phyloP scores from a whole-genome alignment of 345 rosid species.

The Odontarrhena argentea region DNA sequence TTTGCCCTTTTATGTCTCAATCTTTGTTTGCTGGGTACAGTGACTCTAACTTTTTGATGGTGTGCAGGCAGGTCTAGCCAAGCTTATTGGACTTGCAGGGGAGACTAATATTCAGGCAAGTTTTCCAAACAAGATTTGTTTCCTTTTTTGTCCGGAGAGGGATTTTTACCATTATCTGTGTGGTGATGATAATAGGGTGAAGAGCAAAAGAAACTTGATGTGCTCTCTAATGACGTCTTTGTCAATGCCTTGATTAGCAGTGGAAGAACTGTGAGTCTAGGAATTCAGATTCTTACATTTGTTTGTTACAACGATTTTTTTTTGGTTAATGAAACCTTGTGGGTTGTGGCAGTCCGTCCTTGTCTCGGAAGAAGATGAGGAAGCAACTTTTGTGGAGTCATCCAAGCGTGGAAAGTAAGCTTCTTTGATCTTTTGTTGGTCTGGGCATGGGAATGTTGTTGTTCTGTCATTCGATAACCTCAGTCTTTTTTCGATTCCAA shows the following conservation, averaged over 20 bases:
- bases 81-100: constrained; percentile 93
- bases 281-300: neutral
- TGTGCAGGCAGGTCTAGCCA: constrained; percentile 95
- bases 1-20: constrained; percentile 16
- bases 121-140: constrained; percentile 20
- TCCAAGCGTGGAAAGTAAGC: constrained; percentile 78
- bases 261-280: constrained; percentile 82
- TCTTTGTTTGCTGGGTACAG: constrained; percentile 25
- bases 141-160: neutral
- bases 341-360: constrained; percentile 69
- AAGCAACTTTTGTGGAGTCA: constrained; percentile 80
- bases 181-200: constrained; percentile 68
- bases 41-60: constrained; percentile 13
- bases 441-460: constrained; percentile 9
- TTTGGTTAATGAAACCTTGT: constrained; percentile 7
- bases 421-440: neutral
- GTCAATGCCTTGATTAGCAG: constrained; percentile 94
- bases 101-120: constrained; percentile 92
- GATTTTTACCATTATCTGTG: constrained; percentile 27
- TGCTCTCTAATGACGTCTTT: constrained; percentile 93
- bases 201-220: constrained; percentile 97
- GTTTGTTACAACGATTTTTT: neutral
- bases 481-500: neutral
- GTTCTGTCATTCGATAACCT: neutral
- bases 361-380: constrained; percentile 97